phyloP scores from a whole-genome alignment of 2,329 filamentous ascomycete species.

The Alternaria alternata region DNA sequence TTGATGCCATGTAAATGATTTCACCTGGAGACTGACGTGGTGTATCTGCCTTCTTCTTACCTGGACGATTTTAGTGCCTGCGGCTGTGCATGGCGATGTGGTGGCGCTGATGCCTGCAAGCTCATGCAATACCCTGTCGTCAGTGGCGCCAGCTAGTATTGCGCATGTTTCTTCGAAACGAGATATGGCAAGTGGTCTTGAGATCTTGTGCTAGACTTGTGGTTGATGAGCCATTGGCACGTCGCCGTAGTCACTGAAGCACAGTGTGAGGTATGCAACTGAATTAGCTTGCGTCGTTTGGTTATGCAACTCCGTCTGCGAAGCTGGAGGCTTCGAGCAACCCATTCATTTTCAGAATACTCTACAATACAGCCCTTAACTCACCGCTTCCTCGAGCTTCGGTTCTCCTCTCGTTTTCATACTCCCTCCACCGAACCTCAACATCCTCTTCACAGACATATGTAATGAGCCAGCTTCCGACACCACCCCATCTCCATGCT shows the following conservation, averaged over 20 bases:
- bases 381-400: slow-evolving; percentile 9
- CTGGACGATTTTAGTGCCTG: not conserved
- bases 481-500: slow-evolving; percentile 49
- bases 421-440: slow-evolving; percentile 37
- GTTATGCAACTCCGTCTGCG: not conserved
- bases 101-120: slow-evolving; percentile 3
- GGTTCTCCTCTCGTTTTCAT: slow-evolving; percentile 19
- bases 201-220: not conserved
- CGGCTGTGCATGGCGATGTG: slow-evolving; percentile 1
- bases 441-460: slow-evolving; percentile 48
- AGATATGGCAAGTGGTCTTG: not conserved
- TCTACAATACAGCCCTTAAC: slow-evolving; percentile 32
- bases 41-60: not conserved
- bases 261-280: not conserved
- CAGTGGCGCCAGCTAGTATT: not conserved
- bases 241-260: not conserved
- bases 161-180: not conserved
- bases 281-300: too few species aligned
- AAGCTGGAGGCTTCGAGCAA: not conserved
- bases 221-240: not conserved
- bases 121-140: not conserved
- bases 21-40: not conserved
- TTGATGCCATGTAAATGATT: not conserved
- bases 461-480: slow-evolving; percentile 47
- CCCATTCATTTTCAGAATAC: not conserved